Base-by-base conservation (phyloP, 2,329 filamentous ascomycete genomes). In the Fusarium graminum region DNA sequence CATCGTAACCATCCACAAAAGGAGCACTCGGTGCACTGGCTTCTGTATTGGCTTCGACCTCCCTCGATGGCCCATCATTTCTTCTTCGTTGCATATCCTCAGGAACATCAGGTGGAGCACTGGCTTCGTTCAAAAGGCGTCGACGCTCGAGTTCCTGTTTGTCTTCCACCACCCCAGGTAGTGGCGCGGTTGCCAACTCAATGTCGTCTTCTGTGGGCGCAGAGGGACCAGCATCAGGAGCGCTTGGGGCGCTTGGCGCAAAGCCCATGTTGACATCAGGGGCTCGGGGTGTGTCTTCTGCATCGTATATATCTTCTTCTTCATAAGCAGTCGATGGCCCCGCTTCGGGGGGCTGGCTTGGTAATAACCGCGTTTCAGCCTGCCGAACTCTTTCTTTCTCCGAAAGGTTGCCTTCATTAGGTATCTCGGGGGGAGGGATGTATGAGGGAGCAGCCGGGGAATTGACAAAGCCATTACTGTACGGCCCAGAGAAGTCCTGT, bases 331-430 rank as follows among this genome's bases (percentile, higher is more conserved):
- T 46, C 11, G 77, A 77, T 8, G 73, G 65, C 2, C 70, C 67
- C 7, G 79, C 70, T 10, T 62, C 69, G 2, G 73, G 81, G 13
- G 91, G 94, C 71, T 89, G 89, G 73, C 93, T 97, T 3, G 94
- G 94, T 22, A 97, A 79, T 7, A 97, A 80, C 44, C 89, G 86
- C 68, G 90, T 86, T 78, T 97, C 94, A 39, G 92, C 93, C 59
- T 87, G 87, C 44, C 90, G 87, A 59, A 95, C 80, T 46, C 90
- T 88, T 60, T 96, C 90, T 77, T 97, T 97, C 66, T 98, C 95
- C 13, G 90, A 88, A 30, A 93, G 80, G 6, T 81, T 83, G 60
- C 86, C 85, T 54, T 92, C 88, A 13, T 85, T 80, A 12, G 82
- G 80, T 17, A 89, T 70, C 29, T 85, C 80, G n/a, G 90, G 88